Evolutionary conservation across 1,284 basidiomycete species (phyloP), one percentile per base, ranked within the genome.

Genomic region (Athelia psychrophila): DNA sequence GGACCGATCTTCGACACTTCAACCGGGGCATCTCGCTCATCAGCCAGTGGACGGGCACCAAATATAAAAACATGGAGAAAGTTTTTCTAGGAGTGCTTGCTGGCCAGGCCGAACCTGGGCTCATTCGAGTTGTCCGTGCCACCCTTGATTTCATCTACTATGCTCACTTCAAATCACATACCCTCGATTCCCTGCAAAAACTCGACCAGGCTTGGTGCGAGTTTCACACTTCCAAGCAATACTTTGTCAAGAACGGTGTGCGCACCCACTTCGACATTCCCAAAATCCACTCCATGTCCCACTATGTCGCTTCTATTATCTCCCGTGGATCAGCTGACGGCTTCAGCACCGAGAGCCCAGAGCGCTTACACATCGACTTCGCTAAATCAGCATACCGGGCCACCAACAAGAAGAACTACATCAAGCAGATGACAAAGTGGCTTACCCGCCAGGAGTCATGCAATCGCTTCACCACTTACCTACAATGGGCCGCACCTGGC

Each of bases 351-450:
- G 60, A 64, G 48, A 57, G 58, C 3, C 58, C 57, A 4, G 60
- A 66, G 47, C 58, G 57, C 12, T 51, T 64, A 2, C 64, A 66
- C 44, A 64, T 65, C 25, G 57, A 63, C 52, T 59, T 65, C 38
- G 56, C 58, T 2, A 64, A 64, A 27, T 48, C 57, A 4, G 61
- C 58, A 4, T 63, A 60, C 25, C 36, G 48, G 12, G 57, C 55
- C 1, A 61, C 56, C 8, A 66, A 63, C 45, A 56, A 54, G 32
- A 60, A 60, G 33, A 54, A 64, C 15, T 60, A 65, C 51, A 59
- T 56, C 48, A 36, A 44, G 22, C 72, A 71, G 59, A 74, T 72
- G 61, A 67, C 57, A n/a, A 59, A 25, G 54, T 72, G 53, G 64
- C 59, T 56, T 56, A 67, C 55, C 60, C 59, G 63, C 59, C 70